Conservation (phyloP, 148 eudicot genomes). For the Vaccinium vitisidaea region DNA sequence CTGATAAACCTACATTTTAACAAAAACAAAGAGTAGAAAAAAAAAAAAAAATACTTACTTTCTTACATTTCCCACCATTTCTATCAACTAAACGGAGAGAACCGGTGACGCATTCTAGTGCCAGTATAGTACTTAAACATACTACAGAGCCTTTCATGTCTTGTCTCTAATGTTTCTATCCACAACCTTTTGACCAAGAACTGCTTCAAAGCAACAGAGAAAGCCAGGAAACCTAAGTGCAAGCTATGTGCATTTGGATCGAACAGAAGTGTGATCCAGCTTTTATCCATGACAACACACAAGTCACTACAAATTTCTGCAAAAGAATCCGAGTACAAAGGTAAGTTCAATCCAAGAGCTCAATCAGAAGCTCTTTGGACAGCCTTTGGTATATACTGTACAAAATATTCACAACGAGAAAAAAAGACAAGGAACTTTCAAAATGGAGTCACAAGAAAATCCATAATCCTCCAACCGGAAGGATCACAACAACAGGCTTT, state of each 20-base stretch:
- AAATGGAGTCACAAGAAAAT: neutral
- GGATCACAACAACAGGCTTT: neutral
- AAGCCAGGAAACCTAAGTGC: too few species aligned
- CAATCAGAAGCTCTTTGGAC: neutral
- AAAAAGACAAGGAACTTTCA: neutral
- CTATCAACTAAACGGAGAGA: too few species aligned
- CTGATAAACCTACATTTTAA: too few species aligned
- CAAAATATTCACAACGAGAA: neutral
- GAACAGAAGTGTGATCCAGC: neutral
- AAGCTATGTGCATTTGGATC: neutral
- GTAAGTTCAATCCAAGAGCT: neutral
- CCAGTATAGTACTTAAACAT: too few species aligned
- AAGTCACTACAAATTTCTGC: neutral
- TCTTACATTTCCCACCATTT: too few species aligned
- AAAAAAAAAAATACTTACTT: too few species aligned
- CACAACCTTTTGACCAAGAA: too few species aligned
- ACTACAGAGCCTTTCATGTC: too few species aligned
- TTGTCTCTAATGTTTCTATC: too few species aligned
- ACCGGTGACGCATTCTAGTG: too few species aligned
- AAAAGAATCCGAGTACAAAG: neutral
- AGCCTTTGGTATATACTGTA: neutral
- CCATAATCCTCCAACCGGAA: neutral
- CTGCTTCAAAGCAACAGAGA: too few species aligned
- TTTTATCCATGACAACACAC: neutral
- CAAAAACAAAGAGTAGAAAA: too few species aligned